Conservation (phyloP, 768 basidiomycete genomes). For the Clitopilus hobsonii region DNA sequence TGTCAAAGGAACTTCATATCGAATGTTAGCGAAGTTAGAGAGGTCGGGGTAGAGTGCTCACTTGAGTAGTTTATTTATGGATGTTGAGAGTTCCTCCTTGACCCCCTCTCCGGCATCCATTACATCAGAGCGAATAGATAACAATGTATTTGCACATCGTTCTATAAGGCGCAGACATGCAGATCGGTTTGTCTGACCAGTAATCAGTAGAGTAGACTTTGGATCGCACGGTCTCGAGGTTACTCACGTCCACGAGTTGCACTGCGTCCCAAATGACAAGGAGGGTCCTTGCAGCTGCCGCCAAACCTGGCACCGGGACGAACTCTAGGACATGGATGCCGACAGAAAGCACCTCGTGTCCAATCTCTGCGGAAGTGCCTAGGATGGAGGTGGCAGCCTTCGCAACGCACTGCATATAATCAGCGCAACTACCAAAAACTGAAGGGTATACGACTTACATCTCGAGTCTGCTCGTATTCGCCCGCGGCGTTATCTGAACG, state of each 20-base stretch:
- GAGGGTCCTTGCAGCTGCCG: constrained; percentile 44
- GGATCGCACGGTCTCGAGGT: too few species aligned
- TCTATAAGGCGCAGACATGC: constrained; percentile 68
- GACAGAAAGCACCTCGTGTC: constrained; percentile 39
- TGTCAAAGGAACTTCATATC: constrained; percentile 31
- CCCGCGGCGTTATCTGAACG: neutral
- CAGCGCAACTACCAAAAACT: neutral
- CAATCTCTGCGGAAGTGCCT: constrained; percentile 33
- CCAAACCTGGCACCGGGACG: constrained; percentile 53
- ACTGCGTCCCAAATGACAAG: constrained; percentile 64
- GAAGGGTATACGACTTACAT: neutral
- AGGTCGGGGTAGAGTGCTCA: constrained; percentile 20
- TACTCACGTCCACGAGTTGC: constrained; percentile 55
- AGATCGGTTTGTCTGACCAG: constrained; percentile 70
- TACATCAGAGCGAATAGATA: constrained; percentile 61
- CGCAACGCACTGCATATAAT: constrained; percentile 23
- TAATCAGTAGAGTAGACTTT: too few species aligned
- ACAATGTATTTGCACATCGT: constrained; percentile 64
- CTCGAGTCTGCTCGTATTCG: neutral
- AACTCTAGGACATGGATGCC: constrained; percentile 39
- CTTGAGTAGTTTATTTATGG: constrained; percentile 49
- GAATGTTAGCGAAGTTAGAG: neutral
- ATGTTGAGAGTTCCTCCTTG: constrained; percentile 41
- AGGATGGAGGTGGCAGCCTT: constrained; percentile 34
- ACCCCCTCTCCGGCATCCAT: constrained; percentile 51